phyloP scores from a whole-genome alignment of 805 yeast genomes.

The Starmera quercuum region DNA sequence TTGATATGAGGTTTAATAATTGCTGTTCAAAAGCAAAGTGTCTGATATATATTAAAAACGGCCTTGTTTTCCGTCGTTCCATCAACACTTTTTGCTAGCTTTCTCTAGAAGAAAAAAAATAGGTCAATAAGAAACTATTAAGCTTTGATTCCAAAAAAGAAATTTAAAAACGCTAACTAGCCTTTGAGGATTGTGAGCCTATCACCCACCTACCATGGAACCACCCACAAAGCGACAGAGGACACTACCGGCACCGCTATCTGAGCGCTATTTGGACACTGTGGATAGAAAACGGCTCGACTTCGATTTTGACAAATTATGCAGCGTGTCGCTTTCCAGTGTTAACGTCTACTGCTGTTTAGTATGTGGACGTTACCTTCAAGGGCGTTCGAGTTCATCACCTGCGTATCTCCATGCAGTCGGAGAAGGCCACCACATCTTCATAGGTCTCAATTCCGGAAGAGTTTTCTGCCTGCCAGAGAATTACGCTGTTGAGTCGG shows the following conservation, averaged over 20 bases:
- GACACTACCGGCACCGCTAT: background rate
- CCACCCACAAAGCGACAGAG: background rate
- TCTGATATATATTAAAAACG: no score
- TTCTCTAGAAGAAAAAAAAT: background rate
- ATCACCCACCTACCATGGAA: background rate
- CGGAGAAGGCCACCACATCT: constrained; percentile 55
- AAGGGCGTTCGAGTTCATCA: constrained; percentile 58
- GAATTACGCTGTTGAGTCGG: constrained; percentile 33
- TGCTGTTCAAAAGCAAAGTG: no score
- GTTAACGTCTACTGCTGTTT: constrained; percentile 66
- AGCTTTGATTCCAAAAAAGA: no score
- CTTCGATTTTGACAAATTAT: constrained; percentile 63
- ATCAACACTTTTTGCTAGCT: no score
- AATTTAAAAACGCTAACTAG: no score
- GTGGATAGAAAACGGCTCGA: constrained; percentile 33
- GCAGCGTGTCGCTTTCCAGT: constrained; percentile 54
- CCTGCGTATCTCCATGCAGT: constrained; percentile 65
- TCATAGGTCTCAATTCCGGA: constrained; percentile 42
- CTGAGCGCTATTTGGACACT: constrained; percentile 18
- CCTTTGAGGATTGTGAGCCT: no score
- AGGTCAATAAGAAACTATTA: background rate
- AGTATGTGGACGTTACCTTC: constrained; percentile 64
- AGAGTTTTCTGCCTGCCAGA: constrained; percentile 61
- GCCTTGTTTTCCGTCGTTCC: no score
- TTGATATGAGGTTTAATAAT: no score